Evolutionary conservation across 345 rosid species (phyloP), one percentile per base, ranked within the genome.

Genomic region (Eucalyptus tenuipes): DNA sequence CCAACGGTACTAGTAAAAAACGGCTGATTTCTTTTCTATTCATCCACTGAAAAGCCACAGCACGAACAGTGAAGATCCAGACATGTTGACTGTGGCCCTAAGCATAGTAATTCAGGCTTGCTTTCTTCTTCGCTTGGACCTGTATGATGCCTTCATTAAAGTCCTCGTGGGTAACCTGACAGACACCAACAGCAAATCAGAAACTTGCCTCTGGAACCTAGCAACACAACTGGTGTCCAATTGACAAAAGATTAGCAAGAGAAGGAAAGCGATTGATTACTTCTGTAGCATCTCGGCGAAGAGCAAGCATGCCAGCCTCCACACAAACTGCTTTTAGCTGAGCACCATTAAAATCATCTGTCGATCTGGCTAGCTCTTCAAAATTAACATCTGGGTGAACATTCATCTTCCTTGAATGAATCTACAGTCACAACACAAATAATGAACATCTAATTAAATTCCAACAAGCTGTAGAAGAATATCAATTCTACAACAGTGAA

Each of bases 291-390:
- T 98, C 99, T 7, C 99, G 98, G 13, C 99, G 96, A 42, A 98
- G 99, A 33, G 99, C 99, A 44, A 98, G 94, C 99, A 98, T 98
- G 85, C 99, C 99, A 48, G 99, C 99, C 91, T 98, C 99, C 33
- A 97, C 99, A 89, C 99, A 97, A 18, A 98, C 99, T 86, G 99
- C 99, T 92, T 98, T 98, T 49, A 97, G 95, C 87, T 98, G 99
- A 80, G 99, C 99, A 48, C 99, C 99, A 88, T 98, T 98, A 90
- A 98, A 97, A 88, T 98, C 99, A 89, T 97, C 99, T 1, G 99
- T 98, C 5, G 99, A 97, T 75, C 99, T 95, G 88, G 99, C 99
- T 45, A 98, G 97, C 93, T 98, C 99, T 92, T 98, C 99, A 66
- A 98, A 98, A 91, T 98, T 98, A 48, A 98, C 99, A 87, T 97